phyloP scores from a whole-genome alignment of 2,329 filamentous ascomycete species.

The Sporothrix inflata region DNA sequence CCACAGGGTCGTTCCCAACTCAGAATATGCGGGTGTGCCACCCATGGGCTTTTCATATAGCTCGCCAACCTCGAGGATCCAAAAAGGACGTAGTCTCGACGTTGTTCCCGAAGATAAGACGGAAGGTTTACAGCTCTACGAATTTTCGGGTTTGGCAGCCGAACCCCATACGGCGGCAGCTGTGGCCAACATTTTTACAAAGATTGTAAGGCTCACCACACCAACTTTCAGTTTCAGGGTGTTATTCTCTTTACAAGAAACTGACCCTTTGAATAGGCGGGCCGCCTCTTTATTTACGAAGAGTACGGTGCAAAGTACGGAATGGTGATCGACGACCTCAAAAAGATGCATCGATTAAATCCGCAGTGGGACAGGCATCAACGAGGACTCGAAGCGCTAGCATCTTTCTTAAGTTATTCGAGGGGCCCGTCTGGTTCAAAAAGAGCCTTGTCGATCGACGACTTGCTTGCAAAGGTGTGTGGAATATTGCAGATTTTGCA shows the following conservation, averaged over 20 bases:
- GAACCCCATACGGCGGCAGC: slow-evolving; percentile 28
- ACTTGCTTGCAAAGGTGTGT: slow-evolving; percentile 84
- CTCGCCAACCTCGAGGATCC: slow-evolving; percentile 34
- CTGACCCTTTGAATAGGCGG: slow-evolving; percentile 59
- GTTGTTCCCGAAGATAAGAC: slow-evolving; percentile 48
- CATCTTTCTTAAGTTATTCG: slow-evolving; percentile 72
- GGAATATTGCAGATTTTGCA: background rate
- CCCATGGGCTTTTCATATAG: slow-evolving; percentile 33
- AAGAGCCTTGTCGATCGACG: slow-evolving; percentile 79
- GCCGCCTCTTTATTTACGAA: slow-evolving; percentile 83
- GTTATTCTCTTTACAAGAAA: background rate
- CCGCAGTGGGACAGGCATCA: slow-evolving; percentile 80
- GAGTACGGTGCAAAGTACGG: slow-evolving; percentile 92
- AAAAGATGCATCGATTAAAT: slow-evolving; percentile 67
- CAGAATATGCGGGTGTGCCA: slow-evolving; percentile 60
- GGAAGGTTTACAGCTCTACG: slow-evolving; percentile 57
- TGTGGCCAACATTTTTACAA: background rate
- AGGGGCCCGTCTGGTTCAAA: slow-evolving; percentile 65
- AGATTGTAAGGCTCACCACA: slow-evolving; percentile 24
- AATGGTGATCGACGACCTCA: slow-evolving; percentile 77
- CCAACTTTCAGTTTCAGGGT: background rate
- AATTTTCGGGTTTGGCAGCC: slow-evolving; percentile 52
- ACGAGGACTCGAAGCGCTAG: slow-evolving; percentile 80
- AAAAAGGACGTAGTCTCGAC: slow-evolving; percentile 54
- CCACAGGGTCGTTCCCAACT: slow-evolving; percentile 70